Evolutionary conservation across 2,329 filamentous ascomycete genomes (phyloP).

Genomic region (Sporothrix curviconia): DNA sequence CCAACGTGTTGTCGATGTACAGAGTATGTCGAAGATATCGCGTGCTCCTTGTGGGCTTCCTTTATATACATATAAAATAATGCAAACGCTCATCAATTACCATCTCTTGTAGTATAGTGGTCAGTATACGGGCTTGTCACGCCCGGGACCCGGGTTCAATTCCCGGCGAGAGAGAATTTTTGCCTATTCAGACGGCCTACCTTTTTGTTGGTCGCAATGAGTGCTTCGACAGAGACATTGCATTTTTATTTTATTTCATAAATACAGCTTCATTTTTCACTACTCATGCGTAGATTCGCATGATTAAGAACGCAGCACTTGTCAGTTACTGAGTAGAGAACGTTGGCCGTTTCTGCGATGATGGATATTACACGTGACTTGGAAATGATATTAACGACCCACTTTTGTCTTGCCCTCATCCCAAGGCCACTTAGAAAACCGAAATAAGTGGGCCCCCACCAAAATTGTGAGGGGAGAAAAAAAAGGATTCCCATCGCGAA

Average conservation of each 20-base stretch:
- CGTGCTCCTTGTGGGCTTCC: not conserved
- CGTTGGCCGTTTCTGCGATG: no score
- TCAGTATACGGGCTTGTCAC: conserved; percentile 20
- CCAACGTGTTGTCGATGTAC: no score
- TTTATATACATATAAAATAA: not conserved
- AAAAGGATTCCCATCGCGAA: conserved; percentile 1
- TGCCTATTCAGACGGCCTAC: no score
- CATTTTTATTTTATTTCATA: not conserved
- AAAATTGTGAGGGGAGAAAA: not conserved
- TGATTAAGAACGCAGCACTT: no score
- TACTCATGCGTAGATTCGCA: no score
- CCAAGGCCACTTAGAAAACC: not conserved
- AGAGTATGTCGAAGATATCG: no score
- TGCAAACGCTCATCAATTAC: not conserved
- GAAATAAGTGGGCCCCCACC: conserved; percentile 6
- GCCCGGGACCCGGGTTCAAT: conserved; percentile 18
- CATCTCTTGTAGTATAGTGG: conserved; percentile 20
- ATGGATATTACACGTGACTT: not conserved
- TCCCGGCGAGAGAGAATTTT: conserved; percentile 13
- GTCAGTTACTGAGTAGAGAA: no score
- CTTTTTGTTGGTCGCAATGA: not conserved
- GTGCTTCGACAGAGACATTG: no score
- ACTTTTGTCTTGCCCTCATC: not conserved
- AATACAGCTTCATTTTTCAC: no score
- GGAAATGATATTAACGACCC: not conserved